A percentile compares a stretch with the other conserved stretches of the same genome.
phyloP scores from a whole-genome alignment of 2,329 filamentous ascomycete genomes.

The Thielaviopsis punctulata region DNA sequence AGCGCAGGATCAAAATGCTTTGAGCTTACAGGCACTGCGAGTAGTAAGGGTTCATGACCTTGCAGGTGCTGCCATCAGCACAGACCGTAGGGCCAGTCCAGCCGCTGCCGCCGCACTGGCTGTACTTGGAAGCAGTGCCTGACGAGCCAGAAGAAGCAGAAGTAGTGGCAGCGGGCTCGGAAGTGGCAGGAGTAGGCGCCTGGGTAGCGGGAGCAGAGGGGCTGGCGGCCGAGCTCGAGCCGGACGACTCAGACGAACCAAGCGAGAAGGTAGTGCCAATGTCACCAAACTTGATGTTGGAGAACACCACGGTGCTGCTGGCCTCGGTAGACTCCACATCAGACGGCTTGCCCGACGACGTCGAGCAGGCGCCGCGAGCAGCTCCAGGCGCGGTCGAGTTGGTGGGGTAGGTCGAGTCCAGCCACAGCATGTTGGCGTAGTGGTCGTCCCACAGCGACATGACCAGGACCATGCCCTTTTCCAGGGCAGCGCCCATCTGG shows the following conservation, averaged over 20 bases:
- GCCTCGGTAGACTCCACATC: conserved; percentile 14
- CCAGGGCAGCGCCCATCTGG: conserved; percentile 36
- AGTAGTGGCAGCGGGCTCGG: background rate
- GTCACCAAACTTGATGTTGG: conserved; percentile 32
- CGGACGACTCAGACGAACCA: background rate
- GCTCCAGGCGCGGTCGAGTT: conserved; percentile 15
- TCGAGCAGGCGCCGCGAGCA: conserved; percentile 15
- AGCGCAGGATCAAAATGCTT: background rate
- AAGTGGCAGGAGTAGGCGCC: background rate
- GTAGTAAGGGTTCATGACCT: background rate
- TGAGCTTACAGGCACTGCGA: background rate
- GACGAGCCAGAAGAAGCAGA: background rate
- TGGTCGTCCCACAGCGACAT: conserved; percentile 41
- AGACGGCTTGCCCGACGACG: conserved; percentile 16
- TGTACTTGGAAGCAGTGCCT: background rate
- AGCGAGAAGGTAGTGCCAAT: conserved; percentile 26
- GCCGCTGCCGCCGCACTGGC: background rate
- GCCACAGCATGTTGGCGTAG: conserved; percentile 54
- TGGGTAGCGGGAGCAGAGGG: background rate
- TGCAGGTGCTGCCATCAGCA: background rate
- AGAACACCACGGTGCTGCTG: conserved; percentile 26
- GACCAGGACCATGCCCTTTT: conserved; percentile 44
- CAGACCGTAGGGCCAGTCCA: background rate
- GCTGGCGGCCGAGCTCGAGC: background rate
- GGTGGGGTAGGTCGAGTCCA: conserved; percentile 47